Percentiles rank a stretch among this genome's conserved stretches.
These are phyloP conservation scores for Coemansia sp. DNA, from an alignment of 371 early-diverging fungal genomes.

Conservation along the genomic window DNA sequence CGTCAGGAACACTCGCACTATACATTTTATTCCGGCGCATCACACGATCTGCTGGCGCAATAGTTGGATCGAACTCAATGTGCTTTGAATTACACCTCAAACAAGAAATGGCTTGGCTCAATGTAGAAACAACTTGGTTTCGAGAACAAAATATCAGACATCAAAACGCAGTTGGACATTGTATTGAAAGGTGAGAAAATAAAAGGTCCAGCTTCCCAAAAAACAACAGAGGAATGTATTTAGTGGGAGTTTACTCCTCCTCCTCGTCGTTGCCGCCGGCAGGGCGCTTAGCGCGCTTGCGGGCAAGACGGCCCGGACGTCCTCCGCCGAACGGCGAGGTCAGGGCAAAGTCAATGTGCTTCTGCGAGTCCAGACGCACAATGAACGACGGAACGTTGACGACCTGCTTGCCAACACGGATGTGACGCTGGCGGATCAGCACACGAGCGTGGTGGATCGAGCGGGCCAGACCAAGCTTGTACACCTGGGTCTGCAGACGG, in stretches of 20 bases:
- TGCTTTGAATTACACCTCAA: too few relatives aligned
- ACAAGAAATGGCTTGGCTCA: too few relatives aligned
- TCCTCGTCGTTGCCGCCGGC: constrained; percentile 70
- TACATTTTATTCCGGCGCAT: not conserved
- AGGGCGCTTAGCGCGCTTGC: constrained; percentile 78
- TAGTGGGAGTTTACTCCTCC: constrained; percentile 53
- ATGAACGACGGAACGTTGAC: constrained; percentile 96
- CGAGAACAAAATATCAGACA: too few relatives aligned
- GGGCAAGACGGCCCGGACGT: constrained; percentile 96
- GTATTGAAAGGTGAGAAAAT: not conserved
- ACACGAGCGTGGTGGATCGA: constrained; percentile 99
- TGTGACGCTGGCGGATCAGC: constrained; percentile 98
- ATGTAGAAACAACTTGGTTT: too few relatives aligned
- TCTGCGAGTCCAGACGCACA: constrained; percentile 91
- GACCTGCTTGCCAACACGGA: constrained; percentile 98
- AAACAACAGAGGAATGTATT: not conserved
- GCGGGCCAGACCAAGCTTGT: constrained; percentile 98
- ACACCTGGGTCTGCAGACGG: constrained; percentile 99
- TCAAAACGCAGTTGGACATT: too few relatives aligned
- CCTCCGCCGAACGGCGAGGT: constrained; percentile 99
- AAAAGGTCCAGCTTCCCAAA: not conserved
- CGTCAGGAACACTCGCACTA: not conserved
- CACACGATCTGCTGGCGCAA: not conserved
- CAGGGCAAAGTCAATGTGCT: constrained; percentile 98
- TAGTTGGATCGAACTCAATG: not conserved